Evolutionary conservation across 768 basidiomycete genomes (phyloP).

Genomic region (Udeniomyces megalosporus): DNA sequence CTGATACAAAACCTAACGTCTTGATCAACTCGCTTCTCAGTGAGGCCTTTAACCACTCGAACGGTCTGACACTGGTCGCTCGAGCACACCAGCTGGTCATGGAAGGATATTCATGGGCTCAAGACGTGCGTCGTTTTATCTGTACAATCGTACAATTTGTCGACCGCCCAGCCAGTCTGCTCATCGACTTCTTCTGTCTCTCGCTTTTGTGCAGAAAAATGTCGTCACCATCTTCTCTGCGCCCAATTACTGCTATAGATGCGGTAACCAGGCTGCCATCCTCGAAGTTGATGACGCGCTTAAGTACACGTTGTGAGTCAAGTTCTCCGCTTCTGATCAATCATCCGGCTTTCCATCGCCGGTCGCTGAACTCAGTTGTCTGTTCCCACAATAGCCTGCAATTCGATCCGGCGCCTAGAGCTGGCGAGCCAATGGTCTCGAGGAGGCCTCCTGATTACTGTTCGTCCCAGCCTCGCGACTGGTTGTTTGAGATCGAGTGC

Average conservation of each 20-base stretch:
- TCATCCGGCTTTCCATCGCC: neutral
- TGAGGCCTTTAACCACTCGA: conserved; percentile 56
- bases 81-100: conserved; percentile 89
- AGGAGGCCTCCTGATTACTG: conserved; percentile 21
- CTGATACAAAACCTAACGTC: too few species aligned
- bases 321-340: conserved; percentile 5
- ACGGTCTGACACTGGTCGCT: conserved; percentile 87
- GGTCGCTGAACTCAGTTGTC: neutral
- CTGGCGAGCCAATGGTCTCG: conserved; percentile 94
- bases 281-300: conserved; percentile 80
- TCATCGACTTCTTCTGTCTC: neutral
- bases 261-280: conserved; percentile 98
- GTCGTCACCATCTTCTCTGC: conserved; percentile 99
- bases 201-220: conserved; percentile 34
- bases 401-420: conserved; percentile 97
- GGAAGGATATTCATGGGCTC: conserved; percentile 45
- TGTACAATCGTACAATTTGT: neutral
- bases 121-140: conserved; percentile 31
- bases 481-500: too few species aligned
- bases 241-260: conserved; percentile 98
- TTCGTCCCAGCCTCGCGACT: too few species aligned
- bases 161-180: neutral
- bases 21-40: neutral
- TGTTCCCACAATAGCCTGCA: conserved; percentile 53
- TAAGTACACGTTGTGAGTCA: conserved; percentile 35